Base-by-base conservation (phyloP, 1,284 basidiomycete genomes). In the Melampsora larici-populina region DNA sequence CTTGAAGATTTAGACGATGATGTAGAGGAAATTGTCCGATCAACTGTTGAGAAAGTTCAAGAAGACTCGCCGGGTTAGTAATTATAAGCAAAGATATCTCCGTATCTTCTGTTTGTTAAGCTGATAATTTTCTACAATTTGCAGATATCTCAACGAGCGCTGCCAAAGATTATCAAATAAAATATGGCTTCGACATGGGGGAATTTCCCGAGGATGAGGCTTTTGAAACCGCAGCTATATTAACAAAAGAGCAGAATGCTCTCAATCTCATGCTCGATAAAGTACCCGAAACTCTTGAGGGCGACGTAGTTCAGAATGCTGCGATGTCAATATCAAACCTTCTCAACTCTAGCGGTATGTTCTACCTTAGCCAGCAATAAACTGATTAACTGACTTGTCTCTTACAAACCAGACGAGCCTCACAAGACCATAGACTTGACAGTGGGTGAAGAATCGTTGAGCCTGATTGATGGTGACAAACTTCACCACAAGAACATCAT, bases 401-500 rank as follows among this genome's bases (percentile, higher is more conserved):
- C 26, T 36, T 40, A 21, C 15, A 18, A 21, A 31, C 33, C 13
- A 46, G 51, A 36, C 24, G 15, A 26, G 29, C 51, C 51, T 18
- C 33, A 2, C 31, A 70, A 36, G 24, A 36, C 29, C 48, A 55
- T 33, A 43, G 51, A 13, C 31, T 70, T 36, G 1, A 26, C 24
- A 31, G 9, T 24, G 55, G 21, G 11, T 36, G 13, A 9, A 36
- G 55, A 18, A n/a, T 11, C 8, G 15, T 29, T 58, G 26, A 58
- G 21, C 26, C 21, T 31, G 13, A 70, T 36, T 9, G 36, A 36
- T 36, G 36, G 36, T 36, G 36, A 36, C 3, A 36, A 36, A 24
- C 69, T 70, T 7, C 55, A 70, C 29, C 21, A 15, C 31, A 21
- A 70, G 26, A 40, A 58, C 36, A 70, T 70, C 51, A 70, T 70